phyloP scores from a whole-genome alignment of 768 basidiomycete genomes.

The Hericium rajendrae region DNA sequence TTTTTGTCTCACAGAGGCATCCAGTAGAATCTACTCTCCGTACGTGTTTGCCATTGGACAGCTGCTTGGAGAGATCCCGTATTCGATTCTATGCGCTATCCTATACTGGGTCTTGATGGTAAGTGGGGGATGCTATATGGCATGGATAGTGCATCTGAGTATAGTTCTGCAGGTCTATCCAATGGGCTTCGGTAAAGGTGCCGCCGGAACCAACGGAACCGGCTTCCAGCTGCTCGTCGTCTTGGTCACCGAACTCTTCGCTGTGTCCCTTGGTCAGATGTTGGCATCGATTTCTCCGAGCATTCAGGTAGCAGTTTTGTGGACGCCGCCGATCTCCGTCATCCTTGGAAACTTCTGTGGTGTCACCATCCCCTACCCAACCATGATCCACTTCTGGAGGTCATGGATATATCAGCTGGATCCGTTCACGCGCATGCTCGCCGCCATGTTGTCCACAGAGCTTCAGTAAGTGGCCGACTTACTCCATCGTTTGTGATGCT shows the following conservation, averaged over 20 bases:
- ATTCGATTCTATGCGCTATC: constrained; percentile 58
- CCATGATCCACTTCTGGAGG: constrained; percentile 61
- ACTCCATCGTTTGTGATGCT: background rate
- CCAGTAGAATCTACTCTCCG: constrained; percentile 80
- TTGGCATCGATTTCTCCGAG: constrained; percentile 71
- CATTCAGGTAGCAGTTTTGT: constrained; percentile 62
- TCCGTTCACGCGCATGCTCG: constrained; percentile 66
- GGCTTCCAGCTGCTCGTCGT: constrained; percentile 67
- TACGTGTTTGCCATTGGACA: constrained; percentile 81
- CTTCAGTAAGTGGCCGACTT: constrained; percentile 39
- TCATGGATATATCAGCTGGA: constrained; percentile 69
- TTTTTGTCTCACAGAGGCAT: constrained; percentile 43
- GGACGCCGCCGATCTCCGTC: constrained; percentile 64
- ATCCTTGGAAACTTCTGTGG: constrained; percentile 70
- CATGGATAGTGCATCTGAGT: background rate
- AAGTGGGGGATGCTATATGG: background rate
- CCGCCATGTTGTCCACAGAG: constrained; percentile 73
- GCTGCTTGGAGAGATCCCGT: constrained; percentile 74
- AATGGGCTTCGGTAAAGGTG: constrained; percentile 59
- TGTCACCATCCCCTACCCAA: constrained; percentile 65
- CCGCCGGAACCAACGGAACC: constrained; percentile 49
- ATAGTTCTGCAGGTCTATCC: constrained; percentile 38
- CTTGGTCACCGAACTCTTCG: constrained; percentile 62
- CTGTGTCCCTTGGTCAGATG: constrained; percentile 66
- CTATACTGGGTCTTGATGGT: constrained; percentile 78